Percentiles rank a stretch among this genome's conserved stretches.
Conservation (phyloP, 2,329 filamentous ascomycete species). For the Cryphonectria nitschkei region DNA sequence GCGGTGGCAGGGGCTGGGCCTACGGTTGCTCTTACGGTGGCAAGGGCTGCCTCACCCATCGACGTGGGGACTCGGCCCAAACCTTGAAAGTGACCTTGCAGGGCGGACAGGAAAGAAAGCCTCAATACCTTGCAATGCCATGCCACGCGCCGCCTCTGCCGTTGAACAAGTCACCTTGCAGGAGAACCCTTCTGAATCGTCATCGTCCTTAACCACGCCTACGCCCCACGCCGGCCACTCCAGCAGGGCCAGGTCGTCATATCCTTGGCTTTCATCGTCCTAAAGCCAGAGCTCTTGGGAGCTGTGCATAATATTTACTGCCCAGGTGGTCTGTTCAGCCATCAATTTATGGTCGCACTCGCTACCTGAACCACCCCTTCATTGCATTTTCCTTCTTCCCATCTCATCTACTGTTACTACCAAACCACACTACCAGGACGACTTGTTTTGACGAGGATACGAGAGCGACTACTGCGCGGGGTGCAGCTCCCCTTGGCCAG, state of each 20-base stretch:
- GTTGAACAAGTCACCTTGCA: slow-evolving; percentile 20
- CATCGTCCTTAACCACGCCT: slow-evolving; percentile 13
- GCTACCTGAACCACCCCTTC: not conserved
- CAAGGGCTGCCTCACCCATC: slow-evolving; percentile 16
- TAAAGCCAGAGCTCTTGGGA: not conserved
- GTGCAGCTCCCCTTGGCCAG: not conserved
- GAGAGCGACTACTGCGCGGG: not conserved
- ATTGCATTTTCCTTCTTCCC: not conserved
- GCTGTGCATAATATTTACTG: slow-evolving; percentile 1
- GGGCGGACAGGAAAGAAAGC: slow-evolving; percentile 2
- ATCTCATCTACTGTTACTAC: not conserved
- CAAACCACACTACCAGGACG: not conserved
- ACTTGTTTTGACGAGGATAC: not conserved
- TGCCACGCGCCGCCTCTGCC: slow-evolving; percentile 10
- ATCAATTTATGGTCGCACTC: not conserved
- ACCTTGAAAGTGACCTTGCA: slow-evolving; percentile 12
- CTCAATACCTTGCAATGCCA: not conserved
- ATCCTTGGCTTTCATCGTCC: slow-evolving; percentile 3
- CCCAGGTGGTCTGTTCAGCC: slow-evolving; percentile 1
- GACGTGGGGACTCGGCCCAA: slow-evolving; percentile 9
- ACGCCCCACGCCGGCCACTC: slow-evolving; percentile 1
- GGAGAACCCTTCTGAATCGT: slow-evolving; percentile 19
- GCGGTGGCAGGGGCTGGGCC: slow-evolving; percentile 12
- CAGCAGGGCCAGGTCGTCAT: slow-evolving; percentile 9
- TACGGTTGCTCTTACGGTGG: slow-evolving; percentile 9